Conservation (phyloP, 371 early-diverging fungal species). For the Mucor ambiguus region DNA sequence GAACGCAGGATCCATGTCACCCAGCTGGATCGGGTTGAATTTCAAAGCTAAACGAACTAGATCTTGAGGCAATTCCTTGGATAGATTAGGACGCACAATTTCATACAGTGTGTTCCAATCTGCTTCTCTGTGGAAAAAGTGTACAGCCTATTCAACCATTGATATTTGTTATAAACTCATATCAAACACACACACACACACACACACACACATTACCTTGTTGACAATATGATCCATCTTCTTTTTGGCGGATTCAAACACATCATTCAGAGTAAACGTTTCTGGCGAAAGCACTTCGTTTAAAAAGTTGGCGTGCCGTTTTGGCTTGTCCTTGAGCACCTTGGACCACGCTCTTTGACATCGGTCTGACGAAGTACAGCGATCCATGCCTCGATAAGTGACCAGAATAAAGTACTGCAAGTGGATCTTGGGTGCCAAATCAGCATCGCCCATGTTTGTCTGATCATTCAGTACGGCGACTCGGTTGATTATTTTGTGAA, state of each 20-base stretch:
- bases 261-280: constrained; percentile 26
- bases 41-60: constrained; percentile 11
- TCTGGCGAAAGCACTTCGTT: constrained; percentile 36
- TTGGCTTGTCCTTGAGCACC: constrained; percentile 25
- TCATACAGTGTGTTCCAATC: constrained; percentile 45
- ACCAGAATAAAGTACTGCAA: constrained; percentile 41
- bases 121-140: constrained; percentile 31
- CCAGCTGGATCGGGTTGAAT: constrained; percentile 28
- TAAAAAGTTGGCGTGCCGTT: constrained; percentile 18
- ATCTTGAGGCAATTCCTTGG: constrained; percentile 9
- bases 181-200: too few relatives aligned
- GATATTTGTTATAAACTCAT: background rate
- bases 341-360: constrained; percentile 25
- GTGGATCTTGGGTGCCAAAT: constrained; percentile 11
- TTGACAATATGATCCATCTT: constrained; percentile 37
- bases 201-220: constrained; percentile 24
- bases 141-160: constrained; percentile 25
- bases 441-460: background rate
- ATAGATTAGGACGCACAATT: constrained; percentile 14
- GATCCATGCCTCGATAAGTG: constrained; percentile 35
- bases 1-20: constrained; percentile 23
- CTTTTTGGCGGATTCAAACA: constrained; percentile 32
- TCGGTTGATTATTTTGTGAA: constrained; percentile 7
- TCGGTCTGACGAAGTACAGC: constrained; percentile 11
- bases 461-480: background rate